Percentiles rank a stretch among this genome's conserved stretches.
phyloP scores from a whole-genome alignment of 2,329 filamentous ascomycete genomes.

The Exophiala dermatitidis region DNA sequence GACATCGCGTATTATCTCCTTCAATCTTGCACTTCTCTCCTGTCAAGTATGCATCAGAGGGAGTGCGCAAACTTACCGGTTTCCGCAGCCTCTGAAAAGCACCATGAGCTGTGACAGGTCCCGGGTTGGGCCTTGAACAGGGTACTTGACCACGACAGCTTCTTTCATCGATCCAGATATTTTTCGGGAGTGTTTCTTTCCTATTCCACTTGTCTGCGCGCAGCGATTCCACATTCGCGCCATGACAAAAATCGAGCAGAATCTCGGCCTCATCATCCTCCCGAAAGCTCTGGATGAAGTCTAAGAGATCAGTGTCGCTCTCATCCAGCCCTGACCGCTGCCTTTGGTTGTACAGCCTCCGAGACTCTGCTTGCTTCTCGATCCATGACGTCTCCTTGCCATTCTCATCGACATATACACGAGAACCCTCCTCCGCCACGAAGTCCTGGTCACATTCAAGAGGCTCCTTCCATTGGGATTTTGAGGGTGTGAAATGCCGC shows the following conservation, averaged over 20 bases:
- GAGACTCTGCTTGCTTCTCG: constrained; percentile 44
- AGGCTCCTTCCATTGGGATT: neutral
- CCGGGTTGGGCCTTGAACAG: neutral
- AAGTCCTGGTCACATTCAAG: neutral
- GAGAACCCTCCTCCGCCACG: neutral
- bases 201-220: neutral
- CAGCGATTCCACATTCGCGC: neutral
- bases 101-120: constrained; percentile 4
- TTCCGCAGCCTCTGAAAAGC: neutral
- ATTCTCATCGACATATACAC: neutral
- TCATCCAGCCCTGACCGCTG: constrained; percentile 28
- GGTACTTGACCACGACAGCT: neutral
- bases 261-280: neutral
- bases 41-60: neutral
- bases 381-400: constrained; percentile 44
- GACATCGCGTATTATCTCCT: neutral
- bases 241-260: neutral
- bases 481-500: neutral
- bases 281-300: neutral
- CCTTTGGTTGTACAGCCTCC: constrained; percentile 49
- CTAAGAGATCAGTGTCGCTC: neutral
- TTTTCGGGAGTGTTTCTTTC: neutral
- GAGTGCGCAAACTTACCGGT: neutral
- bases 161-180: constrained; percentile 7
- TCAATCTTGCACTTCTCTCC: neutral